A percentile compares a stretch with the other conserved stretches of the same genome.
Conservation (phyloP, 1,139 yeast genomes). For the Martiniozyma asiatica region DNA sequence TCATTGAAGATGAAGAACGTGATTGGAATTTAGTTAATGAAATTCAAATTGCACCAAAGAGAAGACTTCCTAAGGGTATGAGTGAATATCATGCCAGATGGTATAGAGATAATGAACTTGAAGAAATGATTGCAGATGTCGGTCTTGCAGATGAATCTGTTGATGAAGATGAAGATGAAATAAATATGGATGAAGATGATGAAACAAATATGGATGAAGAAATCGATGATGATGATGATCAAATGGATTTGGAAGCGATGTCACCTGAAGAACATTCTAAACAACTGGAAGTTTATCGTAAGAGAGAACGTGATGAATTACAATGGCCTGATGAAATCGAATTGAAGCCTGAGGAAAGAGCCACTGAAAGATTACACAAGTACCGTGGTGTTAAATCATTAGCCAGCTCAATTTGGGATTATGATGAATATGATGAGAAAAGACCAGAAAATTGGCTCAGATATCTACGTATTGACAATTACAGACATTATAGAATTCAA, state of each 20-base stretch:
- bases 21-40: slow-evolving; percentile 31
- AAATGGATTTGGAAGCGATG: slow-evolving; percentile 50
- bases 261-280: slow-evolving; percentile 74
- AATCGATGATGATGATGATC: slow-evolving; percentile 13
- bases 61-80: slow-evolving; percentile 71
- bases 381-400: slow-evolving; percentile 84
- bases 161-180: slow-evolving; percentile 30
- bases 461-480: slow-evolving; percentile 63
- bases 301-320: slow-evolving; percentile 65
- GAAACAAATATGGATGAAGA: slow-evolving; percentile 25
- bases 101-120: slow-evolving; percentile 54
- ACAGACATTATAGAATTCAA: slow-evolving; percentile 64
- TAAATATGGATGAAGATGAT: slow-evolving; percentile 25
- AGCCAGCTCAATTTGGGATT: slow-evolving; percentile 76
- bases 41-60: slow-evolving; percentile 15
- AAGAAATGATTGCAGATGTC: slow-evolving; percentile 38
- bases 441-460: slow-evolving; percentile 68
- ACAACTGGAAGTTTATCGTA: slow-evolving; percentile 61
- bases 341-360: slow-evolving; percentile 63
- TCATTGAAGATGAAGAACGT: slow-evolving; percentile 21
- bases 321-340: slow-evolving; percentile 97
- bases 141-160: slow-evolving; percentile 34
- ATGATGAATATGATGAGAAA: slow-evolving; percentile 65
- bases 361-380: slow-evolving; percentile 57
- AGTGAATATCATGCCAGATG: slow-evolving; percentile 92